Base-by-base conservation (phyloP, 371 early-diverging fungal species). In the Mortierella sp. region DNA sequence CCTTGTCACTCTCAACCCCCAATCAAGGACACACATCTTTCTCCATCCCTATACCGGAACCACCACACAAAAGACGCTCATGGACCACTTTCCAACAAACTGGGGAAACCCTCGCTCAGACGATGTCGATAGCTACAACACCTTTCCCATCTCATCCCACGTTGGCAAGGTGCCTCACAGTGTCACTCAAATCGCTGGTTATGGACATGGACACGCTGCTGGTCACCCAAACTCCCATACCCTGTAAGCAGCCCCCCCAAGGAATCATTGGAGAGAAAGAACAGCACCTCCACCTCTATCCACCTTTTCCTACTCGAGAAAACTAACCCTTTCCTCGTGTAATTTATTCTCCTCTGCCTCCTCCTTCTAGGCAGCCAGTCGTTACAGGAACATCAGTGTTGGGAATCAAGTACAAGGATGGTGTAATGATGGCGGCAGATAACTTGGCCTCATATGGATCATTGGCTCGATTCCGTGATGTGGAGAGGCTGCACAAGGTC, bases 401-500 rank as follows among this genome's bases (percentile, higher is more conserved):
- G 48, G 99, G 92, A 45, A 83, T 99, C 80, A 94, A 94, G 81
- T 99, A 93, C 87, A 97, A 94, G 80, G 97, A 96, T 70, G 99
- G 99, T 61, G 86, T 99, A 53, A 96, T 99, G 92, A 89, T 98
- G 85, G 96, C 97, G 13, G 95, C 98, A 14, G 99, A 99, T 80
- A 94, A 92, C 79, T 86, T 97, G 46, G 98, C 94, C 28, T 98
- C 98, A 27, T 99, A 98, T 80, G 99, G 99, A 51, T 92, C 94
- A 25, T 80, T 98, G 69, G 96, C 98, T 39, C 93, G 96, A 59
- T 96, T 95, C 91, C 92, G 94, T 57, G 92, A 96, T 80, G 90
- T 95, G 54, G 88, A 94, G 74, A 89, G 99, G 60, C 80, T 99
- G 66, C 80, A 88, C 68, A 79, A 88, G 45, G 92, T 95, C 14